Conservation (phyloP, 2,329 filamentous ascomycete species). For the Cladosporium phlei region DNA sequence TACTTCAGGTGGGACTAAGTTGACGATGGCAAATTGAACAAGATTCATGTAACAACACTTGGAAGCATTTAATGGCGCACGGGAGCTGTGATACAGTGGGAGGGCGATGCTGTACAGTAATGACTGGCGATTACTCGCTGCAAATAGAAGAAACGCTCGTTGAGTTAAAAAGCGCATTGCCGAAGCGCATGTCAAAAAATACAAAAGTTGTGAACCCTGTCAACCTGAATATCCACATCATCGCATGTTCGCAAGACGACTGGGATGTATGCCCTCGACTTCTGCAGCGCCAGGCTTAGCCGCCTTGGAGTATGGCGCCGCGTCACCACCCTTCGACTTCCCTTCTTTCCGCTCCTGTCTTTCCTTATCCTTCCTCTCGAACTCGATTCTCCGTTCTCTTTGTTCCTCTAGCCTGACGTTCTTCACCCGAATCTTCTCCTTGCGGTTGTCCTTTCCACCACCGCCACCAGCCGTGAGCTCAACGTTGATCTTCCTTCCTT, state of each 20-base stretch:
- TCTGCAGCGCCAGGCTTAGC: slow-evolving; percentile 13
- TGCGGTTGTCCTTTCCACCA: slow-evolving; percentile 66
- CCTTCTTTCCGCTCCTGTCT: slow-evolving; percentile 39
- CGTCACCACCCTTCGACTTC: slow-evolving; percentile 23
- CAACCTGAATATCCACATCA: neutral
- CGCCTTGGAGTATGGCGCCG: slow-evolving; percentile 12
- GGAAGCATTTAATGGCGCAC: slow-evolving; percentile 6
- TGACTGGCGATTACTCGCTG: neutral
- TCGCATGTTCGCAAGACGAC: slow-evolving; percentile 27
- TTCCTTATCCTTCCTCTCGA: slow-evolving; percentile 42
- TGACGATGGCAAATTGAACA: neutral
- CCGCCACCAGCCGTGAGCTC: slow-evolving; percentile 85
- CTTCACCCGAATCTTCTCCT: slow-evolving; percentile 75
- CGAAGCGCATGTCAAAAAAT: too few species aligned
- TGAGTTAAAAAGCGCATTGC: too few species aligned
- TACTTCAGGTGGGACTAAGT: slow-evolving; percentile 6
- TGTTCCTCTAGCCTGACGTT: slow-evolving; percentile 77
- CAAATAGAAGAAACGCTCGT: too few species aligned
- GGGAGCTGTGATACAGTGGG: neutral
- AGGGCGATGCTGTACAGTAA: slow-evolving; percentile 2
- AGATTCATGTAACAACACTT: slow-evolving; percentile 5
- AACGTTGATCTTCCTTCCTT: slow-evolving; percentile 76
- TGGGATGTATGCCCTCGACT: slow-evolving; percentile 31
- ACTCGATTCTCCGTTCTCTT: slow-evolving; percentile 50
- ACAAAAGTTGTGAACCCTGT: too few species aligned